Percentiles rank a stretch among this genome's conserved stretches.
Evolutionary conservation across 2,329 filamentous ascomycete genomes (phyloP).

Genomic region (Botrytis byssoidea): DNA sequence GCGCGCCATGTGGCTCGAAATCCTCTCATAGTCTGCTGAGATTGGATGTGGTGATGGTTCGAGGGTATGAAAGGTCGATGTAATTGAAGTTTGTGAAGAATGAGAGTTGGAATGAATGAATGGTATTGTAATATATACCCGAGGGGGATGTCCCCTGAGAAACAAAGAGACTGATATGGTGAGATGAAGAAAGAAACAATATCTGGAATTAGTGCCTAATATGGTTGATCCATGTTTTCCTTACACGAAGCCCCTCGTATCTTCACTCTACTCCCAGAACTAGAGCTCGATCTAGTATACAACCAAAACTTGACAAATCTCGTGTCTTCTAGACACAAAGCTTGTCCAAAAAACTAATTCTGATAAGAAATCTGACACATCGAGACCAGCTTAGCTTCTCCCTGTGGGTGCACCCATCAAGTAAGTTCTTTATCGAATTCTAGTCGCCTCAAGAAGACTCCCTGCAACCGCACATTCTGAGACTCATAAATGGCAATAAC

Average conservation of each 20-base stretch:
- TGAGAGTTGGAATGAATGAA: neutral
- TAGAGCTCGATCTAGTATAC: neutral
- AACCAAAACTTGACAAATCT: neutral
- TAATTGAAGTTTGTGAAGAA: neutral
- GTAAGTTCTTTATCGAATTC: neutral
- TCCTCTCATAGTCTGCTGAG: neutral
- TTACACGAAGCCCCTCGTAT: neutral
- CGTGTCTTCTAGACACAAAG: neutral
- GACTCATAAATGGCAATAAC: accelerated
- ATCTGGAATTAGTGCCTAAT: accelerated
- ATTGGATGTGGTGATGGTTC: neutral
- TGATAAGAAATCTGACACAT: neutral
- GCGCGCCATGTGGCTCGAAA: neutral
- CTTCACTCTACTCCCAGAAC: neutral
- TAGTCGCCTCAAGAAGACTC: neutral
- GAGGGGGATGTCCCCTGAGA: neutral
- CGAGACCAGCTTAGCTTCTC: neutral
- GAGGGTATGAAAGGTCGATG: neutral
- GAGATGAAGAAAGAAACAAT: neutral
- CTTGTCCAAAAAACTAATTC: neutral
- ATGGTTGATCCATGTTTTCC: neutral
- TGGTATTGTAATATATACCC: neutral
- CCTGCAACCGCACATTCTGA: neutral
- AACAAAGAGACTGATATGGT: neutral
- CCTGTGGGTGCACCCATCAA: neutral